Evolutionary conservation across 2,329 filamentous ascomycete species (phyloP), one percentile per base, ranked within the genome.

Genomic region (Massarina eburnea): DNA sequence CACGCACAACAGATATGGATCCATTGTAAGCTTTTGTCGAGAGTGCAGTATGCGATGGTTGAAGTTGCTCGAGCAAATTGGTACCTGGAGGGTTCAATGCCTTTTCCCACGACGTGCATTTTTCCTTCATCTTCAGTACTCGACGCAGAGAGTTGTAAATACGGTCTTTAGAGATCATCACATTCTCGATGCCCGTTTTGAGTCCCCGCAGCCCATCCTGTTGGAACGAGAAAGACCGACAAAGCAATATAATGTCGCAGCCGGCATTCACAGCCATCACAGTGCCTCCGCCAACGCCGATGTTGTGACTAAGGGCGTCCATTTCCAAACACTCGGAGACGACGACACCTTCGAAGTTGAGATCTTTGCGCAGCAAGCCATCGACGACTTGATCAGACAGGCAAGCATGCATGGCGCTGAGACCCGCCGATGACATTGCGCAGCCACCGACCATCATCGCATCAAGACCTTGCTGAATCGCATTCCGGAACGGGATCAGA

Each of bases 181-280:
- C 88, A 63, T 94, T 96, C 54, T 96, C 90, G 24, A 96, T 82
- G 0, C 91, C 91, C 8, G 95, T 78, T 63, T 94, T 95, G 38
- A 97, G 76, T 0, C 91, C 92, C 27, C 87, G 88, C 61, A 99
- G 89, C 7, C 91, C 92, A 71, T 97, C 92, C 54, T 94, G 83
- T 67, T 97, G 91, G 17, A 92, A 86, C 29, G 88, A 84, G 58
- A 91, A 95, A 5, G 90, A 91, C 35, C 91, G 85, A 61, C 91
- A 97, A 1, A 96, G 80, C 5, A 96, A 80, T 4, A 96, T 84
- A 42, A 97, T 76, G 68, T 99, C 94, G 65, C 94, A 97, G 12
- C 94, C 94, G 24, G 94, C 92, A 67, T 96, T 94, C 40, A 96
- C 89, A 3, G 94, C 94, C 91, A 96, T 96, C 58, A 97, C 90